Conservation (phyloP, 805 yeast species). For the Candida silvatica region DNA sequence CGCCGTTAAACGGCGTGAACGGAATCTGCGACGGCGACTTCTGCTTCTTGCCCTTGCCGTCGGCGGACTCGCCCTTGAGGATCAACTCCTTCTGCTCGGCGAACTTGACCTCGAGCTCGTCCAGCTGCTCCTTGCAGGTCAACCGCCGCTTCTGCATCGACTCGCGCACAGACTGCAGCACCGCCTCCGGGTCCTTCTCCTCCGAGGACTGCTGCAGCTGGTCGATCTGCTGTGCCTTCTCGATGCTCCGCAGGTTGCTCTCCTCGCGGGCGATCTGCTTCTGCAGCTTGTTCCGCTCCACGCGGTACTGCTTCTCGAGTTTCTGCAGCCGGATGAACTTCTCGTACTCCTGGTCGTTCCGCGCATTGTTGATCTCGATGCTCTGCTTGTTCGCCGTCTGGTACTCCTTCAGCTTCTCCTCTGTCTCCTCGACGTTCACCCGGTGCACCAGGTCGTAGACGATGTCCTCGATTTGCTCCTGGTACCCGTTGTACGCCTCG, state of each 20-base stretch:
- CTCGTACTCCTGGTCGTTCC: constrained; percentile 63
- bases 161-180: constrained; percentile 42
- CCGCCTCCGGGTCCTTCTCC: constrained; percentile 30
- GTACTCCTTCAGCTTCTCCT: constrained; percentile 54
- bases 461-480: constrained; percentile 77
- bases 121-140: constrained; percentile 52
- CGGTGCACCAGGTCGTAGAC: constrained; percentile 69
- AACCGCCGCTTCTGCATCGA: constrained; percentile 55
- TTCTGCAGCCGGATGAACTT: constrained; percentile 55
- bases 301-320: constrained; percentile 59
- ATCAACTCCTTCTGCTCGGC: constrained; percentile 21
- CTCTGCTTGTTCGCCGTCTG: constrained; percentile 67
- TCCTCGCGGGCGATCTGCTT: constrained; percentile 49
- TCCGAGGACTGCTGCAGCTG: constrained; percentile 31
- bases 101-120: constrained; percentile 25
- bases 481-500: constrained; percentile 61
- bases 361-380: constrained; percentile 68
- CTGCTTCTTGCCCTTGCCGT: constrained; percentile 17
- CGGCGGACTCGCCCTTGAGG: constrained; percentile 17
- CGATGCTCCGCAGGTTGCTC: constrained; percentile 30
- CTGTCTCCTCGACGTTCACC: constrained; percentile 61
- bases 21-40: constrained; percentile 35
- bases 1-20: constrained; percentile 93
- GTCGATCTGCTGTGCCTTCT: constrained; percentile 49
- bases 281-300: constrained; percentile 60